Evolutionary conservation across 148 eudicot species (phyloP), one percentile per base, ranked within the genome.

Genomic region (Camellia lanceoleosa): DNA sequence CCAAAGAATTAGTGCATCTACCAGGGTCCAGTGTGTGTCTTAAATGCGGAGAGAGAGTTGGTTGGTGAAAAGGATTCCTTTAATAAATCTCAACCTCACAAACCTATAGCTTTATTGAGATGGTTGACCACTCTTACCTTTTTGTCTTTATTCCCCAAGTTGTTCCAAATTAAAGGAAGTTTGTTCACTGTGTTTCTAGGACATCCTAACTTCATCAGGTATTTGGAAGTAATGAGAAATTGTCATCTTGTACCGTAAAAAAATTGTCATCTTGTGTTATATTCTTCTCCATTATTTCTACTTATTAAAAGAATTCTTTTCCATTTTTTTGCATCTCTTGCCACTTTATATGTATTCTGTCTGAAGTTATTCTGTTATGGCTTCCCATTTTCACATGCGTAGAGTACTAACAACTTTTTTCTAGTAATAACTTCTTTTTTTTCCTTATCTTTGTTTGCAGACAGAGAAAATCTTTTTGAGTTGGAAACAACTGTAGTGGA

Each of bases 401-500:
- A 64, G 55, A 51, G 71, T 66, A 77, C 51, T 30, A 1, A 30
- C 38, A 65, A 41, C 8, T 23, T 73, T 15, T 71, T 51, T 70
- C 59, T 46, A 58, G 54, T 58, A 67, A 10, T 56, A 63, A 66
- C 23, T 46, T 71, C 30, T 16, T 14, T 13, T 23, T 49, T 63
- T 42, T 54, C 5, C 16, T 54, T 44, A 46, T 12, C 46, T 42
- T 63, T 42, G 74, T 80, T 86, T 74, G 79, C 88, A 95, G 98
- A 84, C 92, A 18, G 98, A 93, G 89, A 95, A 95, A 83, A 95
- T 95, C n/a, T n/a, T n/a, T n/a, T n/a, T 80, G 97, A 95, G 89
- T 83, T 95, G 87, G 98, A 95, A 86, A 89, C 97, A 64, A 93
- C 98, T 68, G 97, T 95, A 19, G 95, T 95, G 58, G 98, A 95